phyloP scores from a whole-genome alignment of 192 early-diverging fungal genomes.

The Coemansia sp. region DNA sequence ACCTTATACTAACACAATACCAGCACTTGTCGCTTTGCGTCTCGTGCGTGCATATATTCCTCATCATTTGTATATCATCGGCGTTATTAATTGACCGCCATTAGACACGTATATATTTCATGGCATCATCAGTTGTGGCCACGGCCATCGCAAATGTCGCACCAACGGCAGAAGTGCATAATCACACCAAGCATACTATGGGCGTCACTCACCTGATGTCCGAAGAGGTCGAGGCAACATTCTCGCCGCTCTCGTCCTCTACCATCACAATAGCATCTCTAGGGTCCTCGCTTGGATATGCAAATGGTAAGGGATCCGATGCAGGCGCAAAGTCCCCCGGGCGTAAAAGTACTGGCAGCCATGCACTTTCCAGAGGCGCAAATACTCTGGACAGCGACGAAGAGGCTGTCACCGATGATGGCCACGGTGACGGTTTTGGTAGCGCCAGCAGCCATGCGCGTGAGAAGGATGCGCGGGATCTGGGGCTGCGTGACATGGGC shows the following conservation, averaged over 20 bases:
- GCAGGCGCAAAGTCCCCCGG: background rate
- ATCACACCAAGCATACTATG: constrained; percentile 6
- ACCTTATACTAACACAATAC: too few species aligned
- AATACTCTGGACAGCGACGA: constrained; percentile 1
- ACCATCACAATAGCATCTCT: constrained; percentile 48
- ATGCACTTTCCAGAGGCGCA: constrained; percentile 12
- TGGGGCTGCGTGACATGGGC: background rate
- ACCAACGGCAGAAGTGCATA: background rate
- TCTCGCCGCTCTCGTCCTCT: constrained; percentile 51
- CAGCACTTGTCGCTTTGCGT: too few species aligned
- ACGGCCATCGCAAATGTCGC: constrained; percentile 4
- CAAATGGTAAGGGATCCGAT: background rate
- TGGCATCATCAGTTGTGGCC: constrained; percentile 12
- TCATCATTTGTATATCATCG: too few species aligned
- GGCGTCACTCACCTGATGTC: constrained; percentile 11
- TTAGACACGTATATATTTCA: background rate
- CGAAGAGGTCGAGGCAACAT: constrained; percentile 28
- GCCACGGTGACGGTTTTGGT: constrained; percentile 5
- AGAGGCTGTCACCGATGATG: background rate
- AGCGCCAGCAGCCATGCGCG: constrained; percentile 1
- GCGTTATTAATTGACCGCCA: too few species aligned
- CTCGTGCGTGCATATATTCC: too few species aligned
- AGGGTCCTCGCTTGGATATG: constrained; percentile 34
- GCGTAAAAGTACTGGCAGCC: background rate
- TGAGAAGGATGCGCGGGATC: background rate